Evolutionary conservation across 805 yeast genomes (phyloP).

Genomic region (Yarrowia hollandica): DNA sequence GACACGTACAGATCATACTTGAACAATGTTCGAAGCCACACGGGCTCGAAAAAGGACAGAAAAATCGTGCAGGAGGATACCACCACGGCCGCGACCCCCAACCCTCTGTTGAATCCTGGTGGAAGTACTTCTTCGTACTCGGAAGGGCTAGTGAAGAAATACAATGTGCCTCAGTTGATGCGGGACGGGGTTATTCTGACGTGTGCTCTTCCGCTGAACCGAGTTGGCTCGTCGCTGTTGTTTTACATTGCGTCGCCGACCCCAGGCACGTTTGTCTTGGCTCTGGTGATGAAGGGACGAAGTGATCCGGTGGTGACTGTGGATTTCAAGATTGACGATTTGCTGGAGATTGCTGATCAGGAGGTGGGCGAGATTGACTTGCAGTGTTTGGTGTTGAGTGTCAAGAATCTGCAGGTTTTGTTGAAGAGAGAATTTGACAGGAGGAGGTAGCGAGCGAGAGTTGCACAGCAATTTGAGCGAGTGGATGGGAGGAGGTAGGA

Average conservation of each 20-base stretch:
- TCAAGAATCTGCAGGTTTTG: slow-evolving; percentile 35
- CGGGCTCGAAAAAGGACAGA: slow-evolving; percentile 37
- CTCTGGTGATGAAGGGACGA: slow-evolving; percentile 40
- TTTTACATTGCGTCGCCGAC: slow-evolving; percentile 38
- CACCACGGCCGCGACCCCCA: slow-evolving; percentile 9
- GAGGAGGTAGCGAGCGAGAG: too few relatives aligned
- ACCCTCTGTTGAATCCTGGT: slow-evolving; percentile 5
- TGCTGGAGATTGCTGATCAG: slow-evolving; percentile 38
- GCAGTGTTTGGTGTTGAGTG: slow-evolving; percentile 38
- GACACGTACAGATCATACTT: slow-evolving; percentile 44
- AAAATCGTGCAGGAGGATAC: slow-evolving; percentile 31
- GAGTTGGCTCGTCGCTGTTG: slow-evolving; percentile 28
- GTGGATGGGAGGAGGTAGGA: too few relatives aligned
- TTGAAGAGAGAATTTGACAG: slow-evolving; percentile 37
- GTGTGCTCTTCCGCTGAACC: slow-evolving; percentile 37
- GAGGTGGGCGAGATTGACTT: slow-evolving; percentile 37
- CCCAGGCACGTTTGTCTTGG: slow-evolving; percentile 41
- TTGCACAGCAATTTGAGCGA: too few relatives aligned
- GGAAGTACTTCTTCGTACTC: slow-evolving; percentile 19
- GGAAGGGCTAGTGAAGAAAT: slow-evolving; percentile 36
- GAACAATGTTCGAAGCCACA: slow-evolving; percentile 41
- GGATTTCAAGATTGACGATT: slow-evolving; percentile 42
- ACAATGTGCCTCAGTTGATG: slow-evolving; percentile 36
- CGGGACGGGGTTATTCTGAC: slow-evolving; percentile 38
- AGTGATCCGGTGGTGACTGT: slow-evolving; percentile 39